A percentile compares a stretch with the other conserved stretches of the same genome.
These are phyloP conservation scores for Cladophialophora psammophila DNA, from an alignment of 2,329 filamentous ascomycete genomes.

Conservation along the genomic window DNA sequence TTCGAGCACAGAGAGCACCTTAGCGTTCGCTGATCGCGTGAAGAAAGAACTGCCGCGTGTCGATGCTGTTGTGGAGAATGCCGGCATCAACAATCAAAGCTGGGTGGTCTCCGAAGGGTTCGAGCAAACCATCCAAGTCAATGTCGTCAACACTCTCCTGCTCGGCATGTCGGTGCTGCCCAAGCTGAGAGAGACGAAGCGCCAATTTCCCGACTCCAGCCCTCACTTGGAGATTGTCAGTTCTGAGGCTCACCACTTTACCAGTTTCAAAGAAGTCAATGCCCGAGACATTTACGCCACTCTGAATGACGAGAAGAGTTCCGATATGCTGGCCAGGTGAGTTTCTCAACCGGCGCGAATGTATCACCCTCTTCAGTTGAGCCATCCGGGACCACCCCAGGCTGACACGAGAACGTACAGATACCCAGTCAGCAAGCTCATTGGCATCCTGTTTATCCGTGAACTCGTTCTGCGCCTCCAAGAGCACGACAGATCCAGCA, in stretches of 20 bases:
- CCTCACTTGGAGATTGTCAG: constrained; percentile 39
- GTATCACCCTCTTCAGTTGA: background rate
- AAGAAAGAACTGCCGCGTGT: constrained; percentile 43
- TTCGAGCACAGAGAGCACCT: constrained; percentile 45
- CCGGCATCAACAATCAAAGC: constrained; percentile 44
- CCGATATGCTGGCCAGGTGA: constrained; percentile 18
- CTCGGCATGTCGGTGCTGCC: constrained; percentile 40
- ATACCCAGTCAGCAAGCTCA: constrained; percentile 38
- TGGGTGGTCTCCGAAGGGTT: constrained; percentile 32
- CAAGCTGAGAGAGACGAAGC: constrained; percentile 37
- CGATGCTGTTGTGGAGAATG: constrained; percentile 51
- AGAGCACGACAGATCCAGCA: constrained; percentile 1
- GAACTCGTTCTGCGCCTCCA: constrained; percentile 32
- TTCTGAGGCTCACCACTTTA: constrained; percentile 39
- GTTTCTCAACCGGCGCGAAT: background rate
- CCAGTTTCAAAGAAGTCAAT: constrained; percentile 36
- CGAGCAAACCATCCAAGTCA: constrained; percentile 43
- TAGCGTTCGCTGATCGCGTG: constrained; percentile 45
- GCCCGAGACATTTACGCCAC: constrained; percentile 32
- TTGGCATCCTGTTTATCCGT: constrained; percentile 38
- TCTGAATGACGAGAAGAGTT: constrained; percentile 31
- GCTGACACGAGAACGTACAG: constrained; percentile 12
- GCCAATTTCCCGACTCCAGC: constrained; percentile 24
- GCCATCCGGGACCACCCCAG: background rate
- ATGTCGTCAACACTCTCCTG: constrained; percentile 42